These are phyloP conservation scores for Bipolaris oryzae DNA, from an alignment of 2,329 filamentous ascomycete species.

Conservation along the genomic window DNA sequence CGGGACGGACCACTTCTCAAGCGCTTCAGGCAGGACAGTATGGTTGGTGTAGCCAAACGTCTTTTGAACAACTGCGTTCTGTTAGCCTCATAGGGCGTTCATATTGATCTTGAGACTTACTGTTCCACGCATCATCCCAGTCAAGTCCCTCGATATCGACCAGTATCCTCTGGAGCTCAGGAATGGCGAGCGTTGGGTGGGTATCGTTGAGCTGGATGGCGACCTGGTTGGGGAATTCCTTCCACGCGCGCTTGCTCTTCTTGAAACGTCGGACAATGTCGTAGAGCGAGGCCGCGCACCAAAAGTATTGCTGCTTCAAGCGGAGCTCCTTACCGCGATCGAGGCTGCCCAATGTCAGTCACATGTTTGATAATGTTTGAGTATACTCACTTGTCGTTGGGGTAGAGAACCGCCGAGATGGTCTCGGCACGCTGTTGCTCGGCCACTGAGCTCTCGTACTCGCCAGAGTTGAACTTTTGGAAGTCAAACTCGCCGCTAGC, in stretches of 20 bases:
- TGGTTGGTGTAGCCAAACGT: constrained; percentile 98
- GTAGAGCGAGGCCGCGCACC: constrained; percentile 94
- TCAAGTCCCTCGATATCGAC: constrained; percentile 87
- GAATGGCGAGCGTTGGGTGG: constrained; percentile 93
- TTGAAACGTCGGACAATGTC: constrained; percentile 98
- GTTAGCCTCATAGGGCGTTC: constrained; percentile 17
- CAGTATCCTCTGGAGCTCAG: constrained; percentile 92
- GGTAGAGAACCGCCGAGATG: constrained; percentile 95
- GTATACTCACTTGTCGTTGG: constrained; percentile 76
- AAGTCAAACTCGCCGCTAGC: constrained; percentile 98
- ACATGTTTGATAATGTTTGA: not conserved
- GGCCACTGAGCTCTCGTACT: constrained; percentile 97
- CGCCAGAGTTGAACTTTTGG: constrained; percentile 97
- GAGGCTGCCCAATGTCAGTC: constrained; percentile 54
- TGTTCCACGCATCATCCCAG: constrained; percentile 90
- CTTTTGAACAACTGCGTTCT: constrained; percentile 53
- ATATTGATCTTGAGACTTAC: constrained; percentile 52
- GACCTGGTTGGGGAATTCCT: constrained; percentile 89
- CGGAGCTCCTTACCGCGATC: constrained; percentile 96
- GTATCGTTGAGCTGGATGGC: constrained; percentile 99
- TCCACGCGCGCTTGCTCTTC: constrained; percentile 91
- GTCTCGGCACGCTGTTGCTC: constrained; percentile 99
- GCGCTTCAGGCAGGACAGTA: constrained; percentile 92
- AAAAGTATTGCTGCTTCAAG: constrained; percentile 99
- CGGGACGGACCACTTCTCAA: constrained; percentile 98